phyloP scores from a whole-genome alignment of 352 stramenopile genomes.

The Phytophthora melonis region DNA sequence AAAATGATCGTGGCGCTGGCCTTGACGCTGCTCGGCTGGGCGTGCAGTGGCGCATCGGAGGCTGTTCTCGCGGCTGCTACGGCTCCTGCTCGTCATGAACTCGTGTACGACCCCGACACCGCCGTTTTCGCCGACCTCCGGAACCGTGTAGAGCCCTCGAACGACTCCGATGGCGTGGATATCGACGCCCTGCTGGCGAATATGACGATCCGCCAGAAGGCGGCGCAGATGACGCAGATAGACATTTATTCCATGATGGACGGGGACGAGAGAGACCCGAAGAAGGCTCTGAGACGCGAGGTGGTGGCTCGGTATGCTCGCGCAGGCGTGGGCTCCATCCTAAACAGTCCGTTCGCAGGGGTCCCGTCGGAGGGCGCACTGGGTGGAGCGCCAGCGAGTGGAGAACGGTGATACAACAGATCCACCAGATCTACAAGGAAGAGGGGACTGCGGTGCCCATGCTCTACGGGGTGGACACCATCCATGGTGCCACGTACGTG shows the following conservation, averaged over 20 bases:
- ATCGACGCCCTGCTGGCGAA: conserved; percentile 36
- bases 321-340: conserved; percentile 84
- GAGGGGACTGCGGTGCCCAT: conserved; percentile 66
- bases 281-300: conserved; percentile 58
- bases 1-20: conserved; percentile 46
- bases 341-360: conserved; percentile 81
- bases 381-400: conserved; percentile 82
- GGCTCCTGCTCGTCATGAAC: conserved; percentile 17
- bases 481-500: conserved; percentile 93
- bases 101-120: conserved; percentile 32
- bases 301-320: conserved; percentile 71
- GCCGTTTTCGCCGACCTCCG: conserved; percentile 17
- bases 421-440: conserved; percentile 77
- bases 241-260: conserved; percentile 90
- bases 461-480: conserved; percentile 91
- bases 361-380: conserved; percentile 53
- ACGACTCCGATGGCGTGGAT: conserved; percentile 6
- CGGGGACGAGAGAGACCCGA: conserved; percentile 55
- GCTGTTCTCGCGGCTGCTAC: not conserved
- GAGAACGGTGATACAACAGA: conserved; percentile 63
- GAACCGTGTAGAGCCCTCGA: not conserved
- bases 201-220: conserved; percentile 68
- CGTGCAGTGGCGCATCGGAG: conserved; percentile 1
- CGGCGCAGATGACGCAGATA: conserved; percentile 93
- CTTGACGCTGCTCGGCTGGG: conserved; percentile 32